Base-by-base conservation (phyloP, 2,329 filamentous ascomycete species). In the Myriangium duriaei region DNA sequence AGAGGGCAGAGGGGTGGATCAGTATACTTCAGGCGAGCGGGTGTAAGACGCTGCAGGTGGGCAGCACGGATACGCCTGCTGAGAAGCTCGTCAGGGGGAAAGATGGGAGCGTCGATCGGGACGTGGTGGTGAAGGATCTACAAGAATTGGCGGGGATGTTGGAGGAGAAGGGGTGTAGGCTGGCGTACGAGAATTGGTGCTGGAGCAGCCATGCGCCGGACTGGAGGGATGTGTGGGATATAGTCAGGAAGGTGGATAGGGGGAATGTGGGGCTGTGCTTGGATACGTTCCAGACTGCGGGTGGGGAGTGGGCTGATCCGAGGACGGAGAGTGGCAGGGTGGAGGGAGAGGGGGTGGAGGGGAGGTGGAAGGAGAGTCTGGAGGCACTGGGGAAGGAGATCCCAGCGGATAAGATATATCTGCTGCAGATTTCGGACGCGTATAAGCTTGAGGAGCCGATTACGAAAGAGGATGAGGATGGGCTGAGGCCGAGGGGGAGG, bases 101-200 rank as follows among this genome's bases (percentile, higher is more conserved):
- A 7, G n/a, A 26, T 7, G 21, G 21, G 21, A 64, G 64, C 1
- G 60, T 57, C 0, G 62, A 69, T 4, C 58, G 65, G 4, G 59
- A 62, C 1, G 59, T 65, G 6, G 64, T 81, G 13, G 71, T 79
- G 0, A 50, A 56, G 0, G 79, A 86, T 47, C 64, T 87, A 0
- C 65, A 66, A 1, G 66, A 76, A 40, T 61, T 87, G 5, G 75
- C 73, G 2, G 75, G 81, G 39, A 58, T 80, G 36, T 64, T 81
- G 1, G 69, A 68, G 0, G 53, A 64, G 14, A 66, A 72, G 32
- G 65, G 67, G 0, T 72, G 75, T 52, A 67, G 71, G 5, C 60
- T 87, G 12, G 79, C 80, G 0, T 87, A 86, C 47, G 81, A 87
- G 58, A 85, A 86, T 51, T 86, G 80, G 79, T 84, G 80, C 57